Conservation (phyloP, 208 protist genomes). For the Trichomonas tenax region DNA sequence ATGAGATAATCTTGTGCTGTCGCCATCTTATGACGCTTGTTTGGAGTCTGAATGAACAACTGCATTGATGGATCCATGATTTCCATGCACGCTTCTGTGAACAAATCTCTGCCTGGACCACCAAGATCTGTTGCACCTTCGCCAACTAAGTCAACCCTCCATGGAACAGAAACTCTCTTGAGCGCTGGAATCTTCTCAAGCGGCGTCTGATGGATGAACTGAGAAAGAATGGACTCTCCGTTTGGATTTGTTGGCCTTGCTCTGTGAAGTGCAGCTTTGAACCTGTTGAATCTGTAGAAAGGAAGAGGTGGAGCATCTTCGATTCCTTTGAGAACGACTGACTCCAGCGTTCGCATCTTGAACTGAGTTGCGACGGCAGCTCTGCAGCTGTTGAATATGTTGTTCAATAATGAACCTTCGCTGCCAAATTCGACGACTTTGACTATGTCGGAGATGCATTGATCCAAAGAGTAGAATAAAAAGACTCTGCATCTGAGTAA, state of each 20-base stretch:
- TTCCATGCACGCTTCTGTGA: conserved; percentile 14
- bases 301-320: background rate
- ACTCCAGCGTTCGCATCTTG: background rate
- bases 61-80: background rate
- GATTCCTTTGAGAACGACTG: background rate
- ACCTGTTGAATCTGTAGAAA: background rate
- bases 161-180: background rate
- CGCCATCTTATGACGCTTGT: background rate
- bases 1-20: background rate
- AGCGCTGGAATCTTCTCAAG: background rate
- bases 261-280: background rate
- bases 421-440: background rate
- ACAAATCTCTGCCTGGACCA: background rate
- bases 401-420: background rate
- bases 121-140: background rate
- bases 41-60: background rate
- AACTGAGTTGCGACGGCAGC: background rate
- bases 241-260: background rate
- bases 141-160: background rate
- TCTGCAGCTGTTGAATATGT: background rate
- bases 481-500: background rate
- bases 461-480: background rate
- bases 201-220: background rate
- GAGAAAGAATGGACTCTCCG: background rate
- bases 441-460: background rate